These are phyloP conservation scores for Colletotrichum sp. DNA, from an alignment of 2,329 filamentous ascomycete genomes.

Conservation along the genomic window DNA sequence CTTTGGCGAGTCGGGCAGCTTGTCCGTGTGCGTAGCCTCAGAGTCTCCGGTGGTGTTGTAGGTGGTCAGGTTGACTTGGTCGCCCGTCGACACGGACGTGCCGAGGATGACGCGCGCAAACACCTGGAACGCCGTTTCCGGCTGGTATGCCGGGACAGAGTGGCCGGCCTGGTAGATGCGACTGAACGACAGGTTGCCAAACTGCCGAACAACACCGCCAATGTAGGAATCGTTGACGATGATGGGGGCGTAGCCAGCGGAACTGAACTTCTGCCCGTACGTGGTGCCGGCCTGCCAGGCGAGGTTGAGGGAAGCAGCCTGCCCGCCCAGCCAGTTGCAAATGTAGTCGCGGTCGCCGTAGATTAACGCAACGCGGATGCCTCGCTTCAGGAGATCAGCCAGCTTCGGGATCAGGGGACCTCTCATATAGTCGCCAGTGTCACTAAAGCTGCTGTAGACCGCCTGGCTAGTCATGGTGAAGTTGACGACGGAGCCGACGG, in stretches of 20 bases:
- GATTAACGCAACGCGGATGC: conserved; percentile 73
- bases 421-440: conserved; percentile 67
- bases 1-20: conserved; percentile 49
- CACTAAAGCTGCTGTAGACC: conserved; percentile 51
- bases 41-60: conserved; percentile 64
- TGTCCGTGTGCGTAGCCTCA: conserved; percentile 62
- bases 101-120: conserved; percentile 66
- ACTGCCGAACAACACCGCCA: conserved; percentile 77
- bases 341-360: conserved; percentile 71
- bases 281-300: conserved; percentile 49
- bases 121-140: conserved; percentile 61
- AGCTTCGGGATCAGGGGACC: conserved; percentile 64
- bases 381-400: conserved; percentile 63
- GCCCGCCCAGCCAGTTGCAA: conserved; percentile 76
- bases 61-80: conserved; percentile 50
- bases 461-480: conserved; percentile 55
- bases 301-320: conserved; percentile 71
- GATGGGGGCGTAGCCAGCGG: conserved; percentile 75
- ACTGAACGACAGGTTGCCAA: conserved; percentile 74
- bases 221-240: conserved; percentile 71
- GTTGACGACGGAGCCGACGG: conserved; percentile 64
- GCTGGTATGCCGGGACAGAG: conserved; percentile 65
- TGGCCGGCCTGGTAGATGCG: conserved; percentile 72
- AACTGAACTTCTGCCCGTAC: conserved; percentile 61
- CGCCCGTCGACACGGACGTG: conserved; percentile 60